Conservation (phyloP, 2,329 filamentous ascomycete genomes). For the Sporothrix pallida region DNA sequence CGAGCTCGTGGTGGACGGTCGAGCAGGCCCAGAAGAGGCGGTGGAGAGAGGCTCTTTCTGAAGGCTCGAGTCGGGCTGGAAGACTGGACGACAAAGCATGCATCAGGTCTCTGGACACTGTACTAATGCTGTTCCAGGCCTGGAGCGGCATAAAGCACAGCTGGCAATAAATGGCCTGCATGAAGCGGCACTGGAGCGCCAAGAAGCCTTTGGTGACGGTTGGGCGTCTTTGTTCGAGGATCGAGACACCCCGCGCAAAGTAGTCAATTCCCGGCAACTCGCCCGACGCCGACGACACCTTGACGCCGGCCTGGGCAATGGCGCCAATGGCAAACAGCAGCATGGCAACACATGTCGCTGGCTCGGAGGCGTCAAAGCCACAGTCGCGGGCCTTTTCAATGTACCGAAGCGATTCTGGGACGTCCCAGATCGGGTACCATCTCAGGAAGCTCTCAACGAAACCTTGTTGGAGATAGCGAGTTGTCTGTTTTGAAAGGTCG, state of each 20-base stretch:
- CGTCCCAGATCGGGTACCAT: neutral
- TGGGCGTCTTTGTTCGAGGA: neutral
- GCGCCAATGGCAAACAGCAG: conserved; percentile 4
- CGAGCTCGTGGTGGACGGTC: neutral
- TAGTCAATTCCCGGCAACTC: conserved; percentile 1
- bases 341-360: conserved; percentile 1
- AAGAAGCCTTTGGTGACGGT: conserved; percentile 1
- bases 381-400: neutral
- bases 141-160: conserved; percentile 6
- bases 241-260: neutral
- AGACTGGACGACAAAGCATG: neutral
- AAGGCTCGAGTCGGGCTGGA: neutral
- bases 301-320: neutral
- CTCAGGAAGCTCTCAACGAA: neutral
- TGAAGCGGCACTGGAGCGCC: neutral
- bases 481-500: neutral
- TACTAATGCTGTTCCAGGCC: neutral
- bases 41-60: neutral
- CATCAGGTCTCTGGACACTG: neutral
- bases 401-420: neutral
- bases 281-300: neutral
- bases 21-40: neutral
- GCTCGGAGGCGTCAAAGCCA: neutral
- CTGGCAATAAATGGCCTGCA: neutral
- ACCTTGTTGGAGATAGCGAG: neutral